A percentile compares a stretch with the other conserved stretches of the same genome.
Evolutionary conservation across 148 eudicot genomes (phyloP).

Genomic region (Camellia granthamiana): DNA sequence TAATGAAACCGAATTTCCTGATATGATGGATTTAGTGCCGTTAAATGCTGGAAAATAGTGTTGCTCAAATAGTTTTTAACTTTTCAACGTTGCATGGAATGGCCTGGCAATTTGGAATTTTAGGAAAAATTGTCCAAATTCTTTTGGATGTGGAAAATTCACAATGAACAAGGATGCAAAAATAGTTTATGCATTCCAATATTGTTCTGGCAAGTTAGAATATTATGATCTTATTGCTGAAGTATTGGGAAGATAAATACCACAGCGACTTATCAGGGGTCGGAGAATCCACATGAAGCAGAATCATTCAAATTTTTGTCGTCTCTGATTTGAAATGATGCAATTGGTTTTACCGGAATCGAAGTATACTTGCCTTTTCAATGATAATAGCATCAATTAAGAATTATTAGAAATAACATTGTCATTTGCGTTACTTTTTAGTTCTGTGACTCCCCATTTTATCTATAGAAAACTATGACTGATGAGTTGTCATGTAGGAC

Average conservation of each 20-base stretch:
- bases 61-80: neutral
- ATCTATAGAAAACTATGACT: too few species aligned
- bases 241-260: neutral
- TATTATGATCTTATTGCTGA: neutral
- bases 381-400: neutral
- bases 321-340: neutral
- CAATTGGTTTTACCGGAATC: neutral
- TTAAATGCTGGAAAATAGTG: neutral
- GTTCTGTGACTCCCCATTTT: too few species aligned
- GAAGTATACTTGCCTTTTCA: neutral
- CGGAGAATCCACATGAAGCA: neutral
- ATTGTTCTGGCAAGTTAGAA: constrained; percentile 2
- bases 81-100: neutral
- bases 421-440: too few species aligned
- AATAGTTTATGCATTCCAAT: neutral
- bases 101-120: neutral
- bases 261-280: neutral
- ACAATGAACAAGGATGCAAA: neutral
- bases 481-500: too few species aligned
- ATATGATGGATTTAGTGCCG: neutral
- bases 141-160: neutral
- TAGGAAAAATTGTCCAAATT: neutral
- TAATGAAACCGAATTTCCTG: neutral
- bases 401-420: too few species aligned
- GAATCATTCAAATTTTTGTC: neutral